phyloP scores from a whole-genome alignment of 768 basidiomycete genomes.

The Kwoniella bestiolae region DNA sequence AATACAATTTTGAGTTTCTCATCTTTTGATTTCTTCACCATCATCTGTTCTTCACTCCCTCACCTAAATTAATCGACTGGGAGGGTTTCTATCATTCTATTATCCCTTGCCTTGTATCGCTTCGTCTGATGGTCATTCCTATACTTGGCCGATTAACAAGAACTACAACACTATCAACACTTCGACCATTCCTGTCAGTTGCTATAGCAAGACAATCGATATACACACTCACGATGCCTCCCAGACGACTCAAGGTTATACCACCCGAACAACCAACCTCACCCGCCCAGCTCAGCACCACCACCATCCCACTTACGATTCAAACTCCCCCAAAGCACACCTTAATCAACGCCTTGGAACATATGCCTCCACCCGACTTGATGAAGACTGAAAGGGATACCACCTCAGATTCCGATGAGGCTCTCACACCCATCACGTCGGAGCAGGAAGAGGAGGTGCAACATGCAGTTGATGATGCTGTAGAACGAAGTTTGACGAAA shows the following conservation, averaged over 20 bases:
- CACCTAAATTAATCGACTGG: too few relatives aligned
- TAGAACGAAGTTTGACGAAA: slow-evolving; percentile 11
- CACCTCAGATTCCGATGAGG: slow-evolving; percentile 17
- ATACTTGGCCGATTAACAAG: background rate
- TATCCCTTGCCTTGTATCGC: background rate
- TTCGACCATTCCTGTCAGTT: background rate
- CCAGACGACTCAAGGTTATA: slow-evolving; percentile 5
- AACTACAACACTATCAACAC: background rate
- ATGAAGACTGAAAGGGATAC: slow-evolving; percentile 1
- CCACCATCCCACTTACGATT: background rate
- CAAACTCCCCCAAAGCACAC: slow-evolving; percentile 17
- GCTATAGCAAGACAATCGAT: background rate
- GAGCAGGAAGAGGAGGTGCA: slow-evolving; percentile 11
- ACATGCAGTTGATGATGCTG: slow-evolving; percentile 16
- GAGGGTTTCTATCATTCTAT: too few relatives aligned
- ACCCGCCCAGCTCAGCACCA: background rate
- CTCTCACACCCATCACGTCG: slow-evolving; percentile 32
- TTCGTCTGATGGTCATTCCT: background rate
- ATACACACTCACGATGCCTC: slow-evolving; percentile 13
- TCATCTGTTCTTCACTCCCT: background rate
- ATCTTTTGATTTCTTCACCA: background rate
- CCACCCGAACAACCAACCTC: background rate
- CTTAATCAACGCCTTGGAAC: slow-evolving; percentile 37
- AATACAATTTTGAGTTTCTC: too few relatives aligned
- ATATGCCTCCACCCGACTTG: slow-evolving; percentile 29